A percentile compares a stretch with the other conserved stretches of the same genome.
Evolutionary conservation across 2,329 filamentous ascomycete species (phyloP).

Genomic region (Fusarium irregulare): DNA sequence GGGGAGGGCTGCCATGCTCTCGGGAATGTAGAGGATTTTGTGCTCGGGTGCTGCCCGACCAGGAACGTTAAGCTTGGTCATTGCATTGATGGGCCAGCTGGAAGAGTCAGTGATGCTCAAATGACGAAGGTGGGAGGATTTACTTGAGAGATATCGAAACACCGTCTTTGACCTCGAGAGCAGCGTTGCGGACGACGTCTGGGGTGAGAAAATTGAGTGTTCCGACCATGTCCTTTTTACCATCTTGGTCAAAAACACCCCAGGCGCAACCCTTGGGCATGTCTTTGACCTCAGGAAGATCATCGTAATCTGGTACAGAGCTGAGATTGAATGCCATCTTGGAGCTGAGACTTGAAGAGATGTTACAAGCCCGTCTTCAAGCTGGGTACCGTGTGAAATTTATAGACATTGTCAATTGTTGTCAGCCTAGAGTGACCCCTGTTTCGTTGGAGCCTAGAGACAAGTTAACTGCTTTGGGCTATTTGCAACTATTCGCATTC

Average conservation of each 20-base stretch:
- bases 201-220: conserved; percentile 66
- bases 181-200: conserved; percentile 48
- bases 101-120: not conserved
- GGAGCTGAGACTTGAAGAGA: not conserved
- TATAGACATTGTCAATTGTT: conserved; percentile 8
- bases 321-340: conserved; percentile 3
- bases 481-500: not conserved
- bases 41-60: conserved; percentile 47
- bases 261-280: conserved; percentile 63
- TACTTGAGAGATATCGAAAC: conserved; percentile 66
- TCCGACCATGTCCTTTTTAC: conserved; percentile 61
- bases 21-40: conserved; percentile 50
- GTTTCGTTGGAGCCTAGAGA: not conserved
- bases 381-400: not conserved
- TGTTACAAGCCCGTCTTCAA: not conserved
- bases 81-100: conserved; percentile 35
- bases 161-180: conserved; percentile 50
- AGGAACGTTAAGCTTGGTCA: conserved; percentile 46
- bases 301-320: conserved; percentile 31
- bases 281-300: conserved; percentile 49
- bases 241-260: conserved; percentile 61
- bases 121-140: accelerated
- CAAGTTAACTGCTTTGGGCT: conserved; percentile 4
- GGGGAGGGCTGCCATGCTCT: conserved; percentile 23
- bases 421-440: not conserved